Percentiles rank a stretch among this genome's conserved stretches.
These are phyloP conservation scores for Exserohilum turcica DNA, from an alignment of 2,329 filamentous ascomycete species.

Conservation along the genomic window DNA sequence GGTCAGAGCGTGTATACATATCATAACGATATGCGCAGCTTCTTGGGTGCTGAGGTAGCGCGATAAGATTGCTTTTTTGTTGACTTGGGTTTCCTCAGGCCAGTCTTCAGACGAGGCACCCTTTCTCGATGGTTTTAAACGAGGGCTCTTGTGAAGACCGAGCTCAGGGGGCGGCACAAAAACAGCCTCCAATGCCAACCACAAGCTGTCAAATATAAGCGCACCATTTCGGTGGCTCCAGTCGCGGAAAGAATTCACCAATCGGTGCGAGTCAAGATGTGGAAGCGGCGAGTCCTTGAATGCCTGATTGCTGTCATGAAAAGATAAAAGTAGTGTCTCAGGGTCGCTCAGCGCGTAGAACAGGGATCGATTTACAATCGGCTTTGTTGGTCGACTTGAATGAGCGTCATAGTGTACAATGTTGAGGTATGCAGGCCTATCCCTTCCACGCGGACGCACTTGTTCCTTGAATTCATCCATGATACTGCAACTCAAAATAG, in stretches of 20 bases:
- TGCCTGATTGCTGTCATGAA: conserved; percentile 32
- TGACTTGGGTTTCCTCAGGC: neutral
- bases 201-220: conserved; percentile 47
- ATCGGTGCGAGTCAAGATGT: conserved; percentile 40
- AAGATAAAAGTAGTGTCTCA: conserved; percentile 42
- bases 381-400: conserved; percentile 20
- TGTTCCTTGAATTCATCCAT: conserved; percentile 40
- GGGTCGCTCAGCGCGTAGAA: conserved; percentile 42
- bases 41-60: conserved; percentile 42
- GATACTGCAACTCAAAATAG: conserved; percentile 34
- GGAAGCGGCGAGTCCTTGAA: conserved; percentile 39
- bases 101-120: conserved; percentile 1
- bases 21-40: conserved; percentile 49
- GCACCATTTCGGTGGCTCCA: conserved; percentile 43
- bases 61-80: neutral
- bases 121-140: conserved; percentile 26
- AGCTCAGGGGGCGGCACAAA: conserved; percentile 45
- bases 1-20: conserved; percentile 50
- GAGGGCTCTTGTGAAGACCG: conserved; percentile 30
- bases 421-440: conserved; percentile 17
- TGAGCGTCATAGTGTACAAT: conserved; percentile 27
- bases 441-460: conserved; percentile 19
- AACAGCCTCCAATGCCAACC: conserved; percentile 37
- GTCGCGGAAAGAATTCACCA: conserved; percentile 40
- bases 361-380: conserved; percentile 41